Evolutionary conservation across 2,329 filamentous ascomycete species (phyloP), one percentile per base, ranked within the genome.

Genomic region (Amauroascus verrucosus): DNA sequence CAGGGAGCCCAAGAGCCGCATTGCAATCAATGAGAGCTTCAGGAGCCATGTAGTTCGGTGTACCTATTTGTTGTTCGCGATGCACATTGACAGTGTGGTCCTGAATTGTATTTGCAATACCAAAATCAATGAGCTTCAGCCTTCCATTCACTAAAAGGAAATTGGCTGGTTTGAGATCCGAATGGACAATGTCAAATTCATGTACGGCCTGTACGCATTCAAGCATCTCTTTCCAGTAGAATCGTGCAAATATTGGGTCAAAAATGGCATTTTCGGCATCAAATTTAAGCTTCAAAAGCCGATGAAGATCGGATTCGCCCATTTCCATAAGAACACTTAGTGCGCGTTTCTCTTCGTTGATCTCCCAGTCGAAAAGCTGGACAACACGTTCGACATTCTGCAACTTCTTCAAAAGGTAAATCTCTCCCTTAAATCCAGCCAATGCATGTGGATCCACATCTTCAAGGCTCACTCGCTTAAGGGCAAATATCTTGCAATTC

Each of bases 181-280:
- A 95, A 71, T 98, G 93, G 2, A 98, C 93, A 58, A 98, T 90
- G 64, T 96, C 89, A 66, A 85, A 78, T 11, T 85, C 80, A 66
- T 98, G 93, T 0, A 98, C 89, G 0, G 91, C 82, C 60, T 87
- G 81, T 5, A 98, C 82, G 66, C 93, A 97, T 68, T 95, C 89
- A 16, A 98, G 83, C 93, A 98, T 98, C 71, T 98, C 93, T 69
- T 95, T 93, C 93, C 93, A 98, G 75, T 95, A 95, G 71, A 87
- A 94, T n/a, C 93, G 85, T 11, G 93, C 88, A 67, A 97, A 96
- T 51, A 85, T 86, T 1, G 88, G 79, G 65, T 98, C 93, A 56
- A 98, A 85, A 56, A 78, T 80, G 37, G 86, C 81, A 51, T 85
- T 81, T 56, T 89, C 84, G 0, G 77, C 79, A 63, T 83, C 87